Percentiles rank a stretch among this genome's conserved stretches.
phyloP scores from a whole-genome alignment of 768 basidiomycete genomes.

The Leccinum uliginosum region DNA sequence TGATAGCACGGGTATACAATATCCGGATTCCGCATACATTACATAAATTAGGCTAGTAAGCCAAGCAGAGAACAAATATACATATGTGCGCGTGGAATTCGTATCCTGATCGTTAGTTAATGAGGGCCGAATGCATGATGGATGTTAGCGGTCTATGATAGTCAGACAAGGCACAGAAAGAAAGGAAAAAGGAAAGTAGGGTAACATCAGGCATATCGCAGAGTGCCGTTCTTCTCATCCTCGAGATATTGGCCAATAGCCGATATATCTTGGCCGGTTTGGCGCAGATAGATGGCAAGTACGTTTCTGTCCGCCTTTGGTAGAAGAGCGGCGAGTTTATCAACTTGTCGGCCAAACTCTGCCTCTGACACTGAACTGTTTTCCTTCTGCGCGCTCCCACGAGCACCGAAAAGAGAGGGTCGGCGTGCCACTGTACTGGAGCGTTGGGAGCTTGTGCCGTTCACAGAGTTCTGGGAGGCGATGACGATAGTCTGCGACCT shows the following conservation, averaged over 20 bases:
- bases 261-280: constrained; percentile 74
- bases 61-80: constrained; percentile 17
- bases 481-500: constrained; percentile 67
- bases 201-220: constrained; percentile 36
- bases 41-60: constrained; percentile 14
- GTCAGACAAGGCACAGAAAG: constrained; percentile 1
- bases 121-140: constrained; percentile 7
- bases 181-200: not conserved
- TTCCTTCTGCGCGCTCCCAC: constrained; percentile 8
- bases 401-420: constrained; percentile 29
- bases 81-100: constrained; percentile 11
- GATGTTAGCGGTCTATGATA: constrained; percentile 12
- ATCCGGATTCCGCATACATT: constrained; percentile 4
- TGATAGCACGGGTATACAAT: not conserved
- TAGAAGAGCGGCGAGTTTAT: constrained; percentile 64
- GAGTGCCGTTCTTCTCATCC: constrained; percentile 72
- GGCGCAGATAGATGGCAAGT: constrained; percentile 66
- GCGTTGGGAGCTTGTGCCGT: constrained; percentile 23
- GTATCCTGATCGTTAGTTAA: constrained; percentile 9
- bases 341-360: constrained; percentile 64
- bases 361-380: constrained; percentile 20
- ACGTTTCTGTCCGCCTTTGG: constrained; percentile 68
- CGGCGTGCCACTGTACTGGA: constrained; percentile 27
- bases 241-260: constrained; percentile 87
- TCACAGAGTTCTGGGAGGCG: constrained; percentile 25